Evolutionary conservation across 1,284 basidiomycete genomes (phyloP).

Genomic region (Porogramme epimiltina): DNA sequence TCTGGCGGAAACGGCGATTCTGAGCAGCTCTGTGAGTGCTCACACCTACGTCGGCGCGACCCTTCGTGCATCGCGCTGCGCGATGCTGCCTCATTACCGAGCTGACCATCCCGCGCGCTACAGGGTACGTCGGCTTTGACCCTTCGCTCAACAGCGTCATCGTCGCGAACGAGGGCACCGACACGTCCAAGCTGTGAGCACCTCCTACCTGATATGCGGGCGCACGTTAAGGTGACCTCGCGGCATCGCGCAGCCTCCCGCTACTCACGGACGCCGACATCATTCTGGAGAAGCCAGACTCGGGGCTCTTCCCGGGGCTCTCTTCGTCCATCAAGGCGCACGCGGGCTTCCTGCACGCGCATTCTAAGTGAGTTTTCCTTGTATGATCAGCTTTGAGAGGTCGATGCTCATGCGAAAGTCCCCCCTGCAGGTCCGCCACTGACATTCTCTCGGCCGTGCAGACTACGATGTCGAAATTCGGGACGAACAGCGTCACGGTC

Average conservation of each 20-base stretch:
- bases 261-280: slow-evolving; percentile 57
- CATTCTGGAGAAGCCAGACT: slow-evolving; percentile 38
- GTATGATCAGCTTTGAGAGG: too few relatives aligned
- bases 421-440: slow-evolving; percentile 32
- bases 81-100: too few relatives aligned
- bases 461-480: slow-evolving; percentile 29
- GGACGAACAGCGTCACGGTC: slow-evolving; percentile 33
- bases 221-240: neutral
- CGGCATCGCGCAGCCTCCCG: slow-evolving; percentile 38
- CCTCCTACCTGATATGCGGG: neutral
- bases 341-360: slow-evolving; percentile 54
- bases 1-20: slow-evolving; percentile 59
- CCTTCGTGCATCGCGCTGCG: too few relatives aligned
- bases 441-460: slow-evolving; percentile 39
- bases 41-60: too few relatives aligned
- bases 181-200: slow-evolving; percentile 46
- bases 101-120: too few relatives aligned
- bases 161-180: slow-evolving; percentile 45
- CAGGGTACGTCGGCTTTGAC: slow-evolving; percentile 38
- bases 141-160: slow-evolving; percentile 31
- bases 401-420: neutral
- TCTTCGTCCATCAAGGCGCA: slow-evolving; percentile 52
- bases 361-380: slow-evolving; percentile 45
- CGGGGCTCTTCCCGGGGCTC: slow-evolving; percentile 60
- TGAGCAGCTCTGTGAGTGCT: slow-evolving; percentile 48